These are phyloP conservation scores for Apiotrichum domesticum DNA, from an alignment of 1,284 basidiomycete species.

Conservation along the genomic window DNA sequence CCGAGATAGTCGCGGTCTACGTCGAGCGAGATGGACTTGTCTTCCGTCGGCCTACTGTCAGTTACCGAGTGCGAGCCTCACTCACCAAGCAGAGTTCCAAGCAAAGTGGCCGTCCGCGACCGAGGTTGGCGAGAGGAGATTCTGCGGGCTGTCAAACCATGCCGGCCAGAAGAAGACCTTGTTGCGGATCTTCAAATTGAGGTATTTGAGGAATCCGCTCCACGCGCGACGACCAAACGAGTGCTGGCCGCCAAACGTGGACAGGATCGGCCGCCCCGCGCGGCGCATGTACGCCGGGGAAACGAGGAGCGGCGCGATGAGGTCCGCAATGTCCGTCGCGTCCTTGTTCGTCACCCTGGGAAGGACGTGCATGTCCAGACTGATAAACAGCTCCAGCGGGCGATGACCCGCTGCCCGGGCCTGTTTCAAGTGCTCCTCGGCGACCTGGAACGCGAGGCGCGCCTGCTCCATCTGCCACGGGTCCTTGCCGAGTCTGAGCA, in stretches of 20 bases:
- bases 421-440: constrained; percentile 2
- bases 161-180: constrained; percentile 44
- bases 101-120: constrained; percentile 40
- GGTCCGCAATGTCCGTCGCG: constrained; percentile 17
- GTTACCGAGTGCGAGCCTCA: neutral
- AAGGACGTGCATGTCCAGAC: constrained; percentile 45
- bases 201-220: constrained; percentile 27
- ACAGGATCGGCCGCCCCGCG: constrained; percentile 24
- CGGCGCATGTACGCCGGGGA: constrained; percentile 17
- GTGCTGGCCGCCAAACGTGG: constrained; percentile 40
- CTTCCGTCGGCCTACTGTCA: constrained; percentile 29
- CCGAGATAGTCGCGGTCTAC: constrained; percentile 37
- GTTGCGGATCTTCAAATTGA: constrained; percentile 21
- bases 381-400: constrained; percentile 35
- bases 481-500: constrained; percentile 46
- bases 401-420: neutral
- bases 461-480: constrained; percentile 45
- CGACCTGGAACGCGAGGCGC: constrained; percentile 28
- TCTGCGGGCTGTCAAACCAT: constrained; percentile 42
- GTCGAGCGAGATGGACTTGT: constrained; percentile 22
- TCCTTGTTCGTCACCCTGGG: constrained; percentile 21
- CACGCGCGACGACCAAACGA: constrained; percentile 37
- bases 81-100: constrained; percentile 47
- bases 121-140: constrained; percentile 22
- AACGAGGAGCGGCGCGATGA: constrained; percentile 18